Base-by-base conservation (phyloP, 495 filamentous ascomycete species). In the Penicillium psychrofluorescens region DNA sequence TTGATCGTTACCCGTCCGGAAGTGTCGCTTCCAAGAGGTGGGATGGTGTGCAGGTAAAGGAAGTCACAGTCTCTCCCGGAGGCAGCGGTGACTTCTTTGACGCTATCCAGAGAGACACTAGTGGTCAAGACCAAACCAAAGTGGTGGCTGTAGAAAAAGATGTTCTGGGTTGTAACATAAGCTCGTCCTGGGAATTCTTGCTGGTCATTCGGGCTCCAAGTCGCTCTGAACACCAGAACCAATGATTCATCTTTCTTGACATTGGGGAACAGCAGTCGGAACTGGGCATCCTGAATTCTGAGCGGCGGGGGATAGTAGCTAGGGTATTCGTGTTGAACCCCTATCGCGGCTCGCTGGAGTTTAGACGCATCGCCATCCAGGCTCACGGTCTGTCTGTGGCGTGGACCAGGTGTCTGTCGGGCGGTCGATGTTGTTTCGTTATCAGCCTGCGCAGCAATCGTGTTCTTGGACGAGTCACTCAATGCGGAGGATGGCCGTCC, bases 121-220 rank as follows among this genome's bases (percentile, higher is more conserved):
- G 88, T 86, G 1, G 88, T 89, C 37, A 96, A 70, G 0, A 95
- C 87, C 27, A 98, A 72, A n/a, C 92, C 92, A 54, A 94, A 76
- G 51, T 95, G 84, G 58, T 97, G 81, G 41, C 90, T 94, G 67
- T 95, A 98, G 60, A 98, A 98, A 56, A 94, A 96, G 48, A 97
- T 78, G 30, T 90, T 82, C 40, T 79, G 79, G 4, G 80, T 74
- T 1, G 94, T 97, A 36, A 95, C 82, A 60, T 90, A 98, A 14
- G 90, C 84, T 42, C 92, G 74, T 0, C 92, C 94, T 35, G 90
- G 85, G 43, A 90, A 85, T 41, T 88, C 84, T 64, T 89, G 86
- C 45, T 80, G 76, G 6, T 86, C 83, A 54, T 84, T 86, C 3
- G 83, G 81, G 48, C 77, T 84, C 84, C 84, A 87, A 0, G 79